Percentiles rank a stretch among this genome's conserved stretches.
phyloP scores from a whole-genome alignment of 805 yeast species.

The Barnettozyma siamensis region DNA sequence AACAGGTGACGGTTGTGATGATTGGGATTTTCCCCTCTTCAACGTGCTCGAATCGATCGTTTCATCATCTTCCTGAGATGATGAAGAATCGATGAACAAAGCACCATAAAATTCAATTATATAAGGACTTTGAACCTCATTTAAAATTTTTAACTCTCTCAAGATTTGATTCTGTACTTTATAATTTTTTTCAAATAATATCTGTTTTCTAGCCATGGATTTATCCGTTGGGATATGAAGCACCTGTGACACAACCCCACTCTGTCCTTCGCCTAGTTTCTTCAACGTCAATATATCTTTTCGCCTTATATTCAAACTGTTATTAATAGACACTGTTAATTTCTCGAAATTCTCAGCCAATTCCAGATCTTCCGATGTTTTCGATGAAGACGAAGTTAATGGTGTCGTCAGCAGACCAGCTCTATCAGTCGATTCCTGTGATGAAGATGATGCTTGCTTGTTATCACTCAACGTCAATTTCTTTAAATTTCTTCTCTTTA shows the following conservation, averaged over 20 bases:
- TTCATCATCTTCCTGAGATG: slow-evolving; percentile 2
- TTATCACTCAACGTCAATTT: slow-evolving; percentile 37
- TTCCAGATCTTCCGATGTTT: slow-evolving; percentile 25
- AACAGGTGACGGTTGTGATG: slow-evolving; percentile 1
- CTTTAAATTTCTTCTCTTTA: slow-evolving; percentile 56
- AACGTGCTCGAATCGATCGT: slow-evolving; percentile 1
- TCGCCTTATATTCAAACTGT: slow-evolving; percentile 44
- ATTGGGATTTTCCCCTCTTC: neutral
- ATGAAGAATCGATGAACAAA: slow-evolving; percentile 46
- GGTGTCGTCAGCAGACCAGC: slow-evolving; percentile 6
- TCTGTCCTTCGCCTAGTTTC: slow-evolving; percentile 86
- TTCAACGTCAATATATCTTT: slow-evolving; percentile 72
- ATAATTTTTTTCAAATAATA: slow-evolving; percentile 78
- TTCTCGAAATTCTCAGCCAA: slow-evolving; percentile 41
- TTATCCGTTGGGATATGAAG: slow-evolving; percentile 84
- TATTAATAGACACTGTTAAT: slow-evolving; percentile 49
- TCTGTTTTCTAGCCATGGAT: slow-evolving; percentile 84
- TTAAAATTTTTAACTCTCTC: slow-evolving; percentile 84
- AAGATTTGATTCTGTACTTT: slow-evolving; percentile 77
- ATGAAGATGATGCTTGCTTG: slow-evolving; percentile 7
- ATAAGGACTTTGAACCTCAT: slow-evolving; percentile 77
- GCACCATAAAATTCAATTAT: slow-evolving; percentile 93
- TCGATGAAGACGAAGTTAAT: slow-evolving; percentile 4
- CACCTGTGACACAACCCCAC: slow-evolving; percentile 88
- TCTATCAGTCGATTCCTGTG: neutral